Evolutionary conservation across 805 yeast genomes (phyloP), one percentile per base, ranked within the genome.

Genomic region (Metahyphopichia silvanorum): DNA sequence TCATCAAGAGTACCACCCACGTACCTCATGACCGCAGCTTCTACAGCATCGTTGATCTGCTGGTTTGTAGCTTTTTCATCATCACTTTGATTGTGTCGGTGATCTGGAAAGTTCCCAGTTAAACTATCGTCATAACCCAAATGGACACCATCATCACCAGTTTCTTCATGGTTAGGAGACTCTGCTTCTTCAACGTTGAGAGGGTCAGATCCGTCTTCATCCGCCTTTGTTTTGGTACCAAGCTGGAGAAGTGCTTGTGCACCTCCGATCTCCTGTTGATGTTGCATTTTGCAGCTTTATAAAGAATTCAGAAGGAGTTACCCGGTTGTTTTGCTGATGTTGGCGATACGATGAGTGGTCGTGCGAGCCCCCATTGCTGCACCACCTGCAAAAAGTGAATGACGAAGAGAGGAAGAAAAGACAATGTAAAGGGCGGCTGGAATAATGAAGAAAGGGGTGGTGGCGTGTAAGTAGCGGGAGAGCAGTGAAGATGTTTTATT

Each of bases 1-100:
- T 60, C 53, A 12, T 66, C 76, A 25, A 81, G 55, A 1, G 79
- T 72, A 5, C 81, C 83, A 13, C 83, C 86, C 10, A 82, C 91
- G 44, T 76, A 75, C 34, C 75, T 71, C 76, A 83, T 69, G 12
- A 84, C 88, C 0, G 88, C 93, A 12, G 84, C 93, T 47, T 82
- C 93, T 3, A 82, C 93, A 10, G 76, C 77, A 36, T 66, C 72
- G 31, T 60, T 66, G 20, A 66, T 49, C 43, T 63, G 69, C 38
- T 64, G 69, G 39, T 56, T 56, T 10, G 58, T 53, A 7, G 56
- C 55, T 24, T 58, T 57, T 11, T 38, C 38, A 13, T 35, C 43
- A 24, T 17, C 27, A 8, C 6, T 7, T n/a, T 9, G 25, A n/a
- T 22, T 8, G 25, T 22, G 25, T 19, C 9, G 10, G 17, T 25